Conservation (phyloP, 139 green algal genomes). For the Micractinium conductrix region DNA sequence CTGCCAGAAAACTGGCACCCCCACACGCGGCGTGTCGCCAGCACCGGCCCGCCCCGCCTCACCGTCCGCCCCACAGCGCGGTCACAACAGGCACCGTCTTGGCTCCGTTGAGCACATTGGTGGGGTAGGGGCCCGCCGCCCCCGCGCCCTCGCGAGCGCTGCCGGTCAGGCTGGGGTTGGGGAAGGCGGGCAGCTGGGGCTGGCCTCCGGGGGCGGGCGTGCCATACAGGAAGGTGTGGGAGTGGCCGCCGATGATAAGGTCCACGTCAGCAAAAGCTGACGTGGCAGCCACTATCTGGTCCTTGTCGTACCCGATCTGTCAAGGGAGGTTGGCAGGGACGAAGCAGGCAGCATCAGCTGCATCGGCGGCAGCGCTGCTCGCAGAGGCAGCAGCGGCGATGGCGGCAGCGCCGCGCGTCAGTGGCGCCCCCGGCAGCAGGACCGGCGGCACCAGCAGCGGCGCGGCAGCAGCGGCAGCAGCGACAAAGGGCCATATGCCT, state of each 20-base stretch:
- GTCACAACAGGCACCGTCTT: slow-evolving; percentile 38
- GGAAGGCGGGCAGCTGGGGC: neutral
- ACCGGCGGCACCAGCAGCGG: too few species aligned
- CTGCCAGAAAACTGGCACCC: neutral
- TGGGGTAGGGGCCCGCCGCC: slow-evolving; percentile 31
- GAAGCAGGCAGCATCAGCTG: too few species aligned
- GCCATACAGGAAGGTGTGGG: neutral
- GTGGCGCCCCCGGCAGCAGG: too few species aligned
- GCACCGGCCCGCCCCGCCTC: too few species aligned
- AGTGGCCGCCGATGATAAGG: neutral
- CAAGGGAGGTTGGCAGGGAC: neutral
- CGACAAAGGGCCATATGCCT: neutral
- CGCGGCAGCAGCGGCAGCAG: too few species aligned
- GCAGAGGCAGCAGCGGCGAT: too few species aligned
- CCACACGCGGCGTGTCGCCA: neutral
- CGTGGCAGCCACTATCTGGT: neutral
- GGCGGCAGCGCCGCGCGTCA: too few species aligned
- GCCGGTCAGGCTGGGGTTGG: neutral
- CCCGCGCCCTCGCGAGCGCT: neutral
- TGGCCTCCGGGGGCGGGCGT: neutral
- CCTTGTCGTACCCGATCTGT: neutral
- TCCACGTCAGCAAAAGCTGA: neutral
- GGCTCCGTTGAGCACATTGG: slow-evolving; percentile 1
- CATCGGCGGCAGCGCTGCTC: too few species aligned
- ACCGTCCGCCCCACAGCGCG: slow-evolving; percentile 13